Base-by-base conservation (phyloP, 1,284 basidiomycete species). In the Heterobasidion irregulare region DNA sequence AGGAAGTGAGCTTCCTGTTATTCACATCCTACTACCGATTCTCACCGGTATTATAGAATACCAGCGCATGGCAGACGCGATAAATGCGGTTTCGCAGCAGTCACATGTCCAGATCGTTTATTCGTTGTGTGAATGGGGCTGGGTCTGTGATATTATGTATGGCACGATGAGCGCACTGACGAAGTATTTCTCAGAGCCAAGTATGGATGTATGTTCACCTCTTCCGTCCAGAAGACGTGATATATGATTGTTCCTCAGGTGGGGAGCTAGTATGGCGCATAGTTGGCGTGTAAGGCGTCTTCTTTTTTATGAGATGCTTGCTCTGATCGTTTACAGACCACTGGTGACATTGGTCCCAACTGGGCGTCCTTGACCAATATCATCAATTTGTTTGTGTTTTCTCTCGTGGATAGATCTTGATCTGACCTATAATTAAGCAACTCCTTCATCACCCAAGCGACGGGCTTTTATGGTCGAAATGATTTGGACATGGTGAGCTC, bases 61-160 rank as follows among this genome's bases (percentile, higher is more conserved):
- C 60, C 64, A 72, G 43, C 70, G 75, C 10, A 80, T 80, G 75
- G 64, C 76, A 7, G 67, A 74, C 58, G 78, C 78, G 3, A 73
- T 80, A 47, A 62, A 65, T 41, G 0, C 61, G 72, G 12, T 67
- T 79, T 12, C 66, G 73, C 1, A 65, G 71, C 53, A 64, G 62
- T 13, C 65, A 70, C 6, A 73, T 71, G 57, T 64, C 70, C 0
- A 66, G 16, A 16, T 81, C 9, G 60, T 79, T 8, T 77, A 79
- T 59, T 77, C 75, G 4, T 65, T 81, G 1, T 80, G 78, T 59
- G 67, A 81, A 63, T 80, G 78, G 78, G 77, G 79, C 10, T 68
- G 70, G 69, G 75, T 77, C 50, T 55, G 72, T 64, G 5, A 38
- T 52, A 54, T 36, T 33, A 19, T 41, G 35, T 35, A 16, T 45